Percentiles rank a stretch among this genome's conserved stretches.
These are phyloP conservation scores for Colletotrichum euphorbiae DNA, from an alignment of 2,329 filamentous ascomycete genomes.

Conservation along the genomic window DNA sequence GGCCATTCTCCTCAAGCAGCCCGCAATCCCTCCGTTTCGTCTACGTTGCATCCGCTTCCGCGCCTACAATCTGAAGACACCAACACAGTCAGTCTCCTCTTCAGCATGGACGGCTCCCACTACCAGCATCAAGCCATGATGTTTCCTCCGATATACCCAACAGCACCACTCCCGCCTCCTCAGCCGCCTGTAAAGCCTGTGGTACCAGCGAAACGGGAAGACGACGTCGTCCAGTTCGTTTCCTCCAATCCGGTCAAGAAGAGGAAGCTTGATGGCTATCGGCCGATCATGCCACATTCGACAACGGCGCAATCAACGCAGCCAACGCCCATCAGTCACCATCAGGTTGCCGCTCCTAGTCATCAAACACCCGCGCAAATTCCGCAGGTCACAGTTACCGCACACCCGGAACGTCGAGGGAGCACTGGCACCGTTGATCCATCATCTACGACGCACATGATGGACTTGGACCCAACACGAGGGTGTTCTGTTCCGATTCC, in stretches of 20 bases:
- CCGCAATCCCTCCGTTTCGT: conserved; percentile 21
- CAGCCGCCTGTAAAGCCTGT: not conserved
- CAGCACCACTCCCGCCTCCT: not conserved
- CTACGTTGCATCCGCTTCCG: conserved; percentile 32
- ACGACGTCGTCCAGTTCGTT: conserved; percentile 59
- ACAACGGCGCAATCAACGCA: conserved; percentile 3
- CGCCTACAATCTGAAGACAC: conserved; percentile 22
- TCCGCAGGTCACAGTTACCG: not conserved
- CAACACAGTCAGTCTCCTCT: not conserved
- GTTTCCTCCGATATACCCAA: conserved; percentile 28
- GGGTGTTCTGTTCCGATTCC: conserved; percentile 51
- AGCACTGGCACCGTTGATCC: conserved; percentile 50
- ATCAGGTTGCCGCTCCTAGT: not conserved
- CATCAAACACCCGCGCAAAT: conserved; percentile 13
- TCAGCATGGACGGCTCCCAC: conserved; percentile 25
- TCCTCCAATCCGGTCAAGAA: conserved; percentile 58
- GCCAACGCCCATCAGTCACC: not conserved
- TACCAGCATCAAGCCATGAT: conserved; percentile 32
- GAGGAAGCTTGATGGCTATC: conserved; percentile 36
- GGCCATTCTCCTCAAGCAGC: conserved; percentile 27
- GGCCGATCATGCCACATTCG: conserved; percentile 17
- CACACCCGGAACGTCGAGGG: conserved; percentile 43
- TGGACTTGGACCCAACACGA: conserved; percentile 46
- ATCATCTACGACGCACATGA: conserved; percentile 41
- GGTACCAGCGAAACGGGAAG: conserved; percentile 46